Conservation (phyloP, 1,284 basidiomycete species). For the Boletus calvinii region DNA sequence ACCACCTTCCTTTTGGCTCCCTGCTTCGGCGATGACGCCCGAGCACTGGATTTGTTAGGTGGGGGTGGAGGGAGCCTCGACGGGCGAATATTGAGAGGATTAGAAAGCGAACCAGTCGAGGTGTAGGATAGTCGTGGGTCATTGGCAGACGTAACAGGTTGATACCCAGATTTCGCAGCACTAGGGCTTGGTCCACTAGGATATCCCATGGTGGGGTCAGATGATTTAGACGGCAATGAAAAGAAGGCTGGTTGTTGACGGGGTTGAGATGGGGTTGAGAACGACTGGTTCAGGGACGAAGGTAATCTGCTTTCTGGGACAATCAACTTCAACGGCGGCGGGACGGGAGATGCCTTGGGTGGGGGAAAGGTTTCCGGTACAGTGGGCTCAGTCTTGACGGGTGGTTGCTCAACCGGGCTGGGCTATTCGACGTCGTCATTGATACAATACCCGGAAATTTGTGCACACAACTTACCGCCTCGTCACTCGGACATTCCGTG, state of each 20-base stretch:
- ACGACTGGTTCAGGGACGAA: slow-evolving; percentile 6
- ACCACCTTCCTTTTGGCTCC: slow-evolving; percentile 30
- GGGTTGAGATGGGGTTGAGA: slow-evolving; percentile 15
- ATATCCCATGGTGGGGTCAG: slow-evolving; percentile 14
- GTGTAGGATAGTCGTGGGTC: slow-evolving; percentile 41
- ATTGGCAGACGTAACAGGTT: slow-evolving; percentile 35
- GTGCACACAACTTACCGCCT: slow-evolving; percentile 14
- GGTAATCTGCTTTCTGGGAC: slow-evolving; percentile 15
- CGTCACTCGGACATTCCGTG: slow-evolving; percentile 15
- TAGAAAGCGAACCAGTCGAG: slow-evolving; percentile 42
- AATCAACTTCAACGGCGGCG: slow-evolving; percentile 9
- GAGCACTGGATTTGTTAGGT: slow-evolving; percentile 11
- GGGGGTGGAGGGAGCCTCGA: slow-evolving; percentile 28
- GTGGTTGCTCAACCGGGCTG: slow-evolving; percentile 13
- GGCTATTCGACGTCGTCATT: slow-evolving; percentile 12
- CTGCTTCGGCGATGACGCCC: slow-evolving; percentile 11
- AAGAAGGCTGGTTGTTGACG: slow-evolving; percentile 6
- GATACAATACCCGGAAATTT: not conserved
- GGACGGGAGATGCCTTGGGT: slow-evolving; percentile 12
- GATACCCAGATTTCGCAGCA: slow-evolving; percentile 21
- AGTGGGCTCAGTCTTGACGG: slow-evolving; percentile 24
- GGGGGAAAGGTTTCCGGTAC: slow-evolving; percentile 13
- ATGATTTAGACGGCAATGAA: slow-evolving; percentile 21
- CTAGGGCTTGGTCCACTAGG: slow-evolving; percentile 6
- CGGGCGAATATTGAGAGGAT: slow-evolving; percentile 52